Base-by-base conservation (phyloP, 176 grass and related monocot genomes). In the Aegilops tauschii region DNA sequence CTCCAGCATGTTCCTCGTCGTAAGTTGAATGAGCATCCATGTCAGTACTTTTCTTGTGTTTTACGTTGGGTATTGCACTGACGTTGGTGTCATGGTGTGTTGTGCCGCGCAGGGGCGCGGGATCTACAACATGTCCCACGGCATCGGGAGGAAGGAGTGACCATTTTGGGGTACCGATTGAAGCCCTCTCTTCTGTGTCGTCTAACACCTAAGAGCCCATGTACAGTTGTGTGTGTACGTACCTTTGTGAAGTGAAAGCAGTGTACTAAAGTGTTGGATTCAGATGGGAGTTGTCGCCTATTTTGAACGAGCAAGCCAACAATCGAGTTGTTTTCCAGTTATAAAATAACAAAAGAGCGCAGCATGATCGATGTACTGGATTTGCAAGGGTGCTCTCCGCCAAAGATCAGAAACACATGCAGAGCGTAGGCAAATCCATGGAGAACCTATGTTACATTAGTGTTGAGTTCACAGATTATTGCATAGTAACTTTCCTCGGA, bases 41-140 rank as follows among this genome's bases (percentile, higher is more conserved):
- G 44, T 3, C 31, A 1, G 30, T 12, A 72, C 35, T 42, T 23
- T 56, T 17, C n/a, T 20, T 18, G 13, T 14, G 21, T 8, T 50
- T 12, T n/a, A 12, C 4, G 49, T 25, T 9, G 27, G 44, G 17
- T 35, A 66, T 45, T 86, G 35, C 12, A 40, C 7, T 77, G 23
- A 66, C 9, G 40, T 78, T 36, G 36, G 36, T 37, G 36, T 37
- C 36, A 37, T 16, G 27, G n/a, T 28, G n/a, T 44, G 42, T 12
- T 12, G 69, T 64, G 68, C 21, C 59, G 23, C 61, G 39, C 91
- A 90, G 93, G 93, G 86, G 9, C 95, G 91, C 1, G 91, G 95
- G 47, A 80, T 95, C 5, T 97, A 88, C 84, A 90, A 97, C 87
- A 83, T 95, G 89, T 91, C 85, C 9, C 89, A 93, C 67, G 93